These are phyloP conservation scores for Asparagopsis taxiformis DNA, from an alignment of 31 red algal genomes.

Conservation along the genomic window DNA sequence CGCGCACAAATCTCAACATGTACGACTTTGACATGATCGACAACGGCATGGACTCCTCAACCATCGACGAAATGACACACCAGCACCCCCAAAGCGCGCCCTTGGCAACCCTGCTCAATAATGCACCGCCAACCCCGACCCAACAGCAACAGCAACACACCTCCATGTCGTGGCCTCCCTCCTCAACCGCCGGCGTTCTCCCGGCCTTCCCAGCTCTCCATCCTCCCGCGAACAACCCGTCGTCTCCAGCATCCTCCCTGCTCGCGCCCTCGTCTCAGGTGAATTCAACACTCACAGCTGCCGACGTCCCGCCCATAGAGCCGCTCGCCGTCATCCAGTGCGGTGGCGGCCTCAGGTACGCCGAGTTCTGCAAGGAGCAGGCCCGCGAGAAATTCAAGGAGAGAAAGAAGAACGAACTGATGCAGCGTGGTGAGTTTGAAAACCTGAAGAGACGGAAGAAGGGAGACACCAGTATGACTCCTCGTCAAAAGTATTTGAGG, in stretches of 20 bases:
- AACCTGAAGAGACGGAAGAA: constrained; percentile 74
- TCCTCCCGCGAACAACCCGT: constrained; percentile 2
- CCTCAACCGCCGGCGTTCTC: neutral
- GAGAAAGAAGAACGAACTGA: constrained; percentile 58
- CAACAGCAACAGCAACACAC: neutral
- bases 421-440: constrained; percentile 61
- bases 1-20: no score
- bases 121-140: neutral
- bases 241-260: neutral
- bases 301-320: constrained; percentile 49
- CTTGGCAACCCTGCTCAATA: neutral
- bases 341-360: constrained; percentile 47
- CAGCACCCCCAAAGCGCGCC: neutral
- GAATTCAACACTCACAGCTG: constrained; percentile 1
- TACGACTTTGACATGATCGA: neutral
- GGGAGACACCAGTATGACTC: constrained; percentile 62
- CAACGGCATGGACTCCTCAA: neutral
- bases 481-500: constrained; percentile 65
- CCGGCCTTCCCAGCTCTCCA: neutral
- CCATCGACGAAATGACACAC: neutral
- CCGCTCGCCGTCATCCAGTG: constrained; percentile 21
- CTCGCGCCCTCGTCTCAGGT: neutral
- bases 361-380: constrained; percentile 58
- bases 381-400: constrained; percentile 68
- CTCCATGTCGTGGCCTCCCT: neutral